A percentile compares a stretch with the other conserved stretches of the same genome.
Evolutionary conservation across 495 filamentous ascomycete genomes (phyloP).

Genomic region (Tuber indicum): DNA sequence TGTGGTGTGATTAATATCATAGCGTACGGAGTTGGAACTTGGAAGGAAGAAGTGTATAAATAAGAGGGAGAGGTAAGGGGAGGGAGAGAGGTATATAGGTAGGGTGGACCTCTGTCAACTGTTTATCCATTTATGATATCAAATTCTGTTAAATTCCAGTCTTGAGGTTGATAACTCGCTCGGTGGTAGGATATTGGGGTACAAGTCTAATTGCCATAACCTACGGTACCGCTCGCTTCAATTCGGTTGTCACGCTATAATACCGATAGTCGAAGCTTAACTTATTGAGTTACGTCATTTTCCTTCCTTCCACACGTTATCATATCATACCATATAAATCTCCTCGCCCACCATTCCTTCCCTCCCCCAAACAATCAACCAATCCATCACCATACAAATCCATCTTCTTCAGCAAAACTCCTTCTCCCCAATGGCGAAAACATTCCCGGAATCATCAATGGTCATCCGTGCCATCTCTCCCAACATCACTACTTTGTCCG

Average conservation of each 20-base stretch:
- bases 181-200: too few species aligned
- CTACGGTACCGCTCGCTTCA: too few species aligned
- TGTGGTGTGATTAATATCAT: neutral
- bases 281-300: neutral
- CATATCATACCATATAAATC: neutral
- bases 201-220: too few species aligned
- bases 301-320: neutral
- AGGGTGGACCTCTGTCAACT: neutral
- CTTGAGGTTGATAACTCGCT: neutral
- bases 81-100: neutral
- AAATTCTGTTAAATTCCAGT: neutral
- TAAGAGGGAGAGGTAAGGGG: neutral
- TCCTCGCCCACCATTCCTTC: neutral
- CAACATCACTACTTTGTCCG: conserved; percentile 70
- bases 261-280: neutral
- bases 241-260: neutral
- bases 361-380: neutral
- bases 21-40: neutral
- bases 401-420: neutral
- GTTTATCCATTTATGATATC: neutral
- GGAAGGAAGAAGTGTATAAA: neutral
- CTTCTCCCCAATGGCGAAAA: conserved; percentile 1
- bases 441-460: conserved; percentile 69
- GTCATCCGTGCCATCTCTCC: conserved; percentile 78
- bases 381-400: neutral